A percentile compares a stretch with the other conserved stretches of the same genome.
phyloP scores from a whole-genome alignment of 768 basidiomycete genomes.

The Leccinellum luteum region DNA sequence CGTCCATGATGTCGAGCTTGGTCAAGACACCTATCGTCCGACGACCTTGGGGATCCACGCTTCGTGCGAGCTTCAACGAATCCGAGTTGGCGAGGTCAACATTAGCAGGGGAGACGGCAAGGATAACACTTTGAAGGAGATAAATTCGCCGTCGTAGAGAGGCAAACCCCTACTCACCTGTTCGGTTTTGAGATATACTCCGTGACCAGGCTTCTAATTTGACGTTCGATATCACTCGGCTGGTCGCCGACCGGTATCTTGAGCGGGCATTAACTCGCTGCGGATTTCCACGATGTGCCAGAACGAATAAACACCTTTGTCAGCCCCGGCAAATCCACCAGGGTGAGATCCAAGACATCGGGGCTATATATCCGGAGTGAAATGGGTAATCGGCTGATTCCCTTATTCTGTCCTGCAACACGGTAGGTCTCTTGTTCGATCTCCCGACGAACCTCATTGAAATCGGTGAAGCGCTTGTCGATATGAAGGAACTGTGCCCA shows the following conservation, averaged over 20 bases:
- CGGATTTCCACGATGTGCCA: not conserved
- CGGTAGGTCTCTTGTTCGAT: conserved; percentile 98
- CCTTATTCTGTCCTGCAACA: conserved; percentile 98
- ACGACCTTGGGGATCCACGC: conserved; percentile 93
- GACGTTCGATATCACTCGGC: conserved; percentile 95
- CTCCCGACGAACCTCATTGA: conserved; percentile 89
- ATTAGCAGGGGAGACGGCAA: conserved; percentile 96
- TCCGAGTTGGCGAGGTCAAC: conserved; percentile 99
- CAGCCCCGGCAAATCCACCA: conserved; percentile 95
- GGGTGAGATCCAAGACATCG: conserved; percentile 89
- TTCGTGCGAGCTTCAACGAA: conserved; percentile 92
- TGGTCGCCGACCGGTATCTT: conserved; percentile 96
- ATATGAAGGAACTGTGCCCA: conserved; percentile 98
- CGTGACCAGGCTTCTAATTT: conserved; percentile 90
- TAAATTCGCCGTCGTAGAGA: conserved; percentile 4
- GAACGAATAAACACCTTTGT: conserved; percentile 72
- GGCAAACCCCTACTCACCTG: conserved; percentile 50
- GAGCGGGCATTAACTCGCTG: not conserved
- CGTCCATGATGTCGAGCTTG: conserved; percentile 98
- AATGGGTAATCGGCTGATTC: conserved; percentile 94
- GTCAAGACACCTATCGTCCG: conserved; percentile 96
- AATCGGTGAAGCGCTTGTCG: conserved; percentile 96
- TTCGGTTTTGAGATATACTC: conserved; percentile 98
- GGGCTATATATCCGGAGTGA: conserved; percentile 95
- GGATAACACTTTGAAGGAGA: conserved; percentile 68